Base-by-base conservation (phyloP, 2,329 filamentous ascomycete species). In the Aspergillus sojae region DNA sequence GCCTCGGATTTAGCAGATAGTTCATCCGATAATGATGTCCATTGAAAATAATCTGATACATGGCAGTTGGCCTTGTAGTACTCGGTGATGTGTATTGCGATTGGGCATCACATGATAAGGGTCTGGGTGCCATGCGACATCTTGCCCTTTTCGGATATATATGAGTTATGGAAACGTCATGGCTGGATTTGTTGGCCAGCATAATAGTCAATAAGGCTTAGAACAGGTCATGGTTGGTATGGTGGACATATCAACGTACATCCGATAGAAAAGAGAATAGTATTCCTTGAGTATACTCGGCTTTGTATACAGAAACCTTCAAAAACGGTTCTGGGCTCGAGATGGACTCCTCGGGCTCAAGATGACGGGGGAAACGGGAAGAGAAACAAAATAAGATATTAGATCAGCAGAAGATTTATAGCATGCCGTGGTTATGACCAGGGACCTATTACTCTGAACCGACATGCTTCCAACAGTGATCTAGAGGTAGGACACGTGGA, bases 371-470 rank as follows among this genome's bases (percentile, higher is more conserved):
- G 16, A 39, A 39, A 7, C 26, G 36, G 16, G 36, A 39, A 39
- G 5, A 39, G 19, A 9, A 39, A 19, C 12, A 39, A 39, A 19
- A 39, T 19, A 6, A 9, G 19, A 14, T 36, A 16, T 14, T 39
- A 19, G 5, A 9, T 19, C 14, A 19, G 16, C 14, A 39, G 16
- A 12, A 21, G 23, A 45, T 2, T 23, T 19, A 46, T 70, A 70
- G 61, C 62, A 66, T 69, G 63, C 66, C 64, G 57, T 65, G 64
- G 69, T 70, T 70, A 70, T 70, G 71, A 73, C 75, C 26, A 71
- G 65, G 66, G 74, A 71, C 77, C 76, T 79, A 76, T 79, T 77
- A 78, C 78, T 68, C 78, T 80, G 77, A 78, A 74, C 76, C 75
- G 78, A 75, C 74, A 77, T 77, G 77, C 77, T 78, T 3, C 23